phyloP scores from a whole-genome alignment of 805 yeast species.

The Torulaspora franciscae region DNA sequence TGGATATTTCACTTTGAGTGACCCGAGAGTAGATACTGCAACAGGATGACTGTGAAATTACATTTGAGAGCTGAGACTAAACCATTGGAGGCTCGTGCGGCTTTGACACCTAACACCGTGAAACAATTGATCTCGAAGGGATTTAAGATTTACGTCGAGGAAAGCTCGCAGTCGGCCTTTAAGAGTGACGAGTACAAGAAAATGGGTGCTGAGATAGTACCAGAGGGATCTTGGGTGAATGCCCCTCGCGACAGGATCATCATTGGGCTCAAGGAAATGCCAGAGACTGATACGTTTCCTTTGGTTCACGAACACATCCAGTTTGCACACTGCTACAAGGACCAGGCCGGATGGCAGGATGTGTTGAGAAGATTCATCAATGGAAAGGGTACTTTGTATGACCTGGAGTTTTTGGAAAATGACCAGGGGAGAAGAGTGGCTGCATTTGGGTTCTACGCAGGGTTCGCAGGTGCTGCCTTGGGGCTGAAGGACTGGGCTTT shows the following conservation, averaged over 20 bases:
- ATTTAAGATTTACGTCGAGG: conserved; percentile 83
- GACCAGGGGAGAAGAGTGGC: conserved; percentile 98
- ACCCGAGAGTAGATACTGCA: conserved; percentile 11
- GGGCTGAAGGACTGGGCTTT: conserved; percentile 94
- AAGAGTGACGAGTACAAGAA: conserved; percentile 65
- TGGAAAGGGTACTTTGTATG: conserved; percentile 89
- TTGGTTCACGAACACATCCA: conserved; percentile 93
- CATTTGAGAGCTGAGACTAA: conserved; percentile 96
- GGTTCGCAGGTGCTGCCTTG: conserved; percentile 99
- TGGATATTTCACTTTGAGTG: too few species aligned
- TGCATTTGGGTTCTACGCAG: conserved; percentile 99
- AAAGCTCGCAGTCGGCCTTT: conserved; percentile 79
- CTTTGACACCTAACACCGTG: conserved; percentile 87
- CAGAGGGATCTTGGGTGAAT: conserved; percentile 85
- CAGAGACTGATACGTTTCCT: conserved; percentile 86
- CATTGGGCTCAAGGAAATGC: conserved; percentile 91
- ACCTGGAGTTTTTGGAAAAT: conserved; percentile 89
- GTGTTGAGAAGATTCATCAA: conserved; percentile 83
- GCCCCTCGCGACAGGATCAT: conserved; percentile 91
- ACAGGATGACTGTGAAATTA: conserved; percentile 47
- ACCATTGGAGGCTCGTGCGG: conserved; percentile 96
- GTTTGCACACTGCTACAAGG: conserved; percentile 97
- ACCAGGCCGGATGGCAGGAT: conserved; percentile 96
- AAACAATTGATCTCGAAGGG: conserved; percentile 81
- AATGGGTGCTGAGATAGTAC: conserved; percentile 84